Evolutionary conservation across 192 early-diverging fungal species (phyloP), one percentile per base, ranked within the genome.

Genomic region (Chytriomyces sp.): DNA sequence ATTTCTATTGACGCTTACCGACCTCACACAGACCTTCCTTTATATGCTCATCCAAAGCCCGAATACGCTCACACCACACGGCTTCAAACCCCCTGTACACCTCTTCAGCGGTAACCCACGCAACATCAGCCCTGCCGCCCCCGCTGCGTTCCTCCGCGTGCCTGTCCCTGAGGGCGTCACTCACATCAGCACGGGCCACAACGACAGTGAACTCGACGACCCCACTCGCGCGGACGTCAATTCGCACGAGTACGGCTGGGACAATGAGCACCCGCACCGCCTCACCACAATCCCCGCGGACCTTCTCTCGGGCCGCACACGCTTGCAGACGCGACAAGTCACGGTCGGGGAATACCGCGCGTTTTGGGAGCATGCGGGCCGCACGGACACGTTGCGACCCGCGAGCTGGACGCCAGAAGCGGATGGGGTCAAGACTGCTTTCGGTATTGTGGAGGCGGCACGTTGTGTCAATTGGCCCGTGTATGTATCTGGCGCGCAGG

Each of bases 41-140:
- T 95, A 96, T 67, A 98, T 98, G 93, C 75, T 94, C 3, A 81
- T 93, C 5, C 95, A 93, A 71, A 81, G 75, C 6, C 78, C 82
- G 28, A 81, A 83, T 52, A 75, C 76, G 1, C 39, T 56, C 2
- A 84, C 86, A 0, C 89, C 91, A 8, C 33, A 61, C 4, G 78
- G 80, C 8, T 57, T 91, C 10, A 41, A 75, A n/a, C 10, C 22
- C 19, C 80, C 80, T 4, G 26, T 71, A 3, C 40, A 40, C 6
- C 32, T 54, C 6, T 56, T 59, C 57, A 30, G 26, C 8, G 37
- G 22, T 1, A 26, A 68, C 22, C 72, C 80, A 75, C 70, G 28
- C 38, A 22, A 12, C 36, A 66, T 38, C 3, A 36, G 36, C 37
- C 74, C 59, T 7, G n/a, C 49, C 40, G 40, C 71, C 8, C 32